Evolutionary conservation across 2,329 filamentous ascomycete genomes (phyloP), one percentile per base, ranked within the genome.

Genomic region (Cladosporium sp.): DNA sequence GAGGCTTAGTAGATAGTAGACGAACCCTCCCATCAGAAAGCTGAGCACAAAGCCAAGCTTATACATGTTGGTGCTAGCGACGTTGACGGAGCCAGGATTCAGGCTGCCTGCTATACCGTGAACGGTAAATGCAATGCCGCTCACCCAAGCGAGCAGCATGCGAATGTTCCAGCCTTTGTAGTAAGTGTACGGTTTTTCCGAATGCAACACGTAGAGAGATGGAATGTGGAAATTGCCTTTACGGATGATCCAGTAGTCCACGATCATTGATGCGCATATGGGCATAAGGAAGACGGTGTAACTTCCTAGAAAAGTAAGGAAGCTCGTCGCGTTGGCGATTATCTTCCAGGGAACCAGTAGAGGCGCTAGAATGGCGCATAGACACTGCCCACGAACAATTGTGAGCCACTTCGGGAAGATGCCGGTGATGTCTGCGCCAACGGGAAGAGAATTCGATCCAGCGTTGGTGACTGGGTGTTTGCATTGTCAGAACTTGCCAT

Each of bases 211-310:
- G 52, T 72, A 74, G 11, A 72, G 64, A 0, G 65, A 68, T 0
- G 70, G 69, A 3, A 73, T 61, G 49, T 74, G 68, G 8, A 73
- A 54, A 43, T 74, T 74, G 8, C 72, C 70, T 51, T 70, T 72
- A 9, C 69, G 62, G 3, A 63, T 54, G 38, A 71, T 32, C 57
- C 61, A 69, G 58, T 73, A 74, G 56, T 74, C 72, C 13, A 71
- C 62, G 8, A 74, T 67, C 61, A 71, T 69, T 34, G 66, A 62
- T 10, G 64, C 66, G 43, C 63, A 65, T 8, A 74, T 65, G 0
- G 73, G 73, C 50, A 67, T 68, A 52, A 74, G 62, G 59, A 75
- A 74, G 49, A 72, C 66, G 10, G 65, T 65, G 55, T 74, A 75
- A 1, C 65, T 68, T 5, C 67, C 66, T 1, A 75, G 59, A 56